A percentile compares a stretch with the other conserved stretches of the same genome.
phyloP scores from a whole-genome alignment of 805 yeast species.

The Yarrowia sp. region DNA sequence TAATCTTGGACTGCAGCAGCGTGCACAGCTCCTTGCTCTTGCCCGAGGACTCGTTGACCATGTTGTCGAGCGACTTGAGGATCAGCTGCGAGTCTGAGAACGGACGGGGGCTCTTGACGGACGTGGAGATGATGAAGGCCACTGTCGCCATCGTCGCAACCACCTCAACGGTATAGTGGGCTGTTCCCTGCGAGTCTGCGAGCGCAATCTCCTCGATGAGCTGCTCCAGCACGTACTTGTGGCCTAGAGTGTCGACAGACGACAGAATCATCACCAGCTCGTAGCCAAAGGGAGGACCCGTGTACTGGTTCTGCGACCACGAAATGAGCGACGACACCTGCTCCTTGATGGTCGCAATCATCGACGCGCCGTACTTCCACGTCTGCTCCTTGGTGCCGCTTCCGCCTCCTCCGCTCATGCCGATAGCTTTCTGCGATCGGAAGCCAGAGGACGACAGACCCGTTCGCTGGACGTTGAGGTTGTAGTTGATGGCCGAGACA shows the following conservation, averaged over 20 bases:
- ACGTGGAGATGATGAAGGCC: slow-evolving; percentile 22
- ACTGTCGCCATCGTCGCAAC: slow-evolving; percentile 30
- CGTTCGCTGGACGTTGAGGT: slow-evolving; percentile 1
- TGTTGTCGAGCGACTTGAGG: not conserved
- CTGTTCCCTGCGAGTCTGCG: slow-evolving; percentile 33
- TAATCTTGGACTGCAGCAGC: slow-evolving; percentile 1
- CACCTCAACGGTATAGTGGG: slow-evolving; percentile 33
- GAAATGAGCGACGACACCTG: slow-evolving; percentile 30
- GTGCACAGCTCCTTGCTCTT: not conserved
- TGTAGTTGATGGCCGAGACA: slow-evolving; percentile 19
- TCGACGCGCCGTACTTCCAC: slow-evolving; percentile 13
- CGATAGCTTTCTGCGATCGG: slow-evolving; percentile 11
- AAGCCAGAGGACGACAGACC: slow-evolving; percentile 15
- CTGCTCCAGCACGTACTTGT: slow-evolving; percentile 29
- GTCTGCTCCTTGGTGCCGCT: not conserved
- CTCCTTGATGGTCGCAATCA: slow-evolving; percentile 32
- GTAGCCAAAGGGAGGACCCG: slow-evolving; percentile 33
- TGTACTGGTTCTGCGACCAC: slow-evolving; percentile 33
- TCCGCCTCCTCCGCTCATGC: slow-evolving; percentile 24
- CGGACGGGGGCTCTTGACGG: slow-evolving; percentile 1
- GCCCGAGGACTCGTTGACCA: not conserved
- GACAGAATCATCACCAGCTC: slow-evolving; percentile 26
- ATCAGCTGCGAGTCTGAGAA: slow-evolving; percentile 18
- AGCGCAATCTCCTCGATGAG: slow-evolving; percentile 33
- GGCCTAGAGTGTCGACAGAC: slow-evolving; percentile 33